Evolutionary conservation across 73 alveolate species (phyloP), one percentile per base, ranked within the genome.

Genomic region (Uronychia setigera): DNA sequence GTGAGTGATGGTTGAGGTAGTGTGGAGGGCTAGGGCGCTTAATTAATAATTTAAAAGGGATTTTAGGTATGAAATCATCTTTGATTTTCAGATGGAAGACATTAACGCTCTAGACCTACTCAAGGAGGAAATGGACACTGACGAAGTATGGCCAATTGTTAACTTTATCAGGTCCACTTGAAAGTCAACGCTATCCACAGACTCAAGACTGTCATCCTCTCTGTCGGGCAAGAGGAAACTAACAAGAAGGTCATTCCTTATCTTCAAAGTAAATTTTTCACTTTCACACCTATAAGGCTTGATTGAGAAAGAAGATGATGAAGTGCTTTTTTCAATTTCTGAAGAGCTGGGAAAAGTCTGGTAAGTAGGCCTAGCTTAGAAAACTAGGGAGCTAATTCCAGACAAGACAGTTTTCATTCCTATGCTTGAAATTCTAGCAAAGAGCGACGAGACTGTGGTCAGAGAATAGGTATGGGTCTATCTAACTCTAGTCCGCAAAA

Each of bases 121-220:
- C 31, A 88, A 91, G 81, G 99, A 97, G 79, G 99, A 97, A 87
- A 87, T 97, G 88, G 98, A 92, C 84, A 92, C 94, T 84, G 99
- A 97, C 32, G 99, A 97, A 76, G 91, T 95, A 33, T 94, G 94
- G 80, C 86, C 95, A 77, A 93, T 91, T 85, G 99, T 96, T 58
- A 96, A 96, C 87, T 97, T 98, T 1, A 94, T 96, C 90, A 99
- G 96, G 83, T 96, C 76, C 97, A 96, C 84, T 91, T 97, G 83
- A 95, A 95, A 89, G 99, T 97, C 76, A 97, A 97, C 84, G 99
- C 99, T 0, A 95, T 97, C 90, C 99, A 97, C 90, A 88, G 99
- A 76, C 87, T 96, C 59, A 90, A 91, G 84, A 90, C 93, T 35
- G 98, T 97, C 83, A 94, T 98, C 74, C 60, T 92, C 77, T 85